Conservation (phyloP, 78 protist genomes). For the Dictyostelium discoideum region DNA sequence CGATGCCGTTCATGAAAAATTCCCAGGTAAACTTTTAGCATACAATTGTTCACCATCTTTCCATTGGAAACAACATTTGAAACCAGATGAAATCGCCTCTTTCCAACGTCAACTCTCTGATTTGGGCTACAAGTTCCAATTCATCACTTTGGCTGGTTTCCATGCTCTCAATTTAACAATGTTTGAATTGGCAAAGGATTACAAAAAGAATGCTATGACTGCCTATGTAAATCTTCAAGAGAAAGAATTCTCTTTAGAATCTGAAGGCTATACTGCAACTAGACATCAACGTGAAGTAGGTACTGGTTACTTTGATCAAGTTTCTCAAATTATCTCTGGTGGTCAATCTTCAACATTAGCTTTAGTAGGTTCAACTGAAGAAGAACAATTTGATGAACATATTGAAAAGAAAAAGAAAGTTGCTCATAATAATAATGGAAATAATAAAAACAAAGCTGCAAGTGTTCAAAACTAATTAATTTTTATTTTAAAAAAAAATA, state of each 20-base stretch:
- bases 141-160: conserved; percentile 97
- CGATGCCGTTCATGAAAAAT: conserved; percentile 68
- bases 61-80: conserved; percentile 96
- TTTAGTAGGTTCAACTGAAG: conserved; percentile 68
- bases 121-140: conserved; percentile 95
- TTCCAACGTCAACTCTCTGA: conserved; percentile 85
- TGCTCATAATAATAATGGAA: background rate
- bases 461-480: background rate
- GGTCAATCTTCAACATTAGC: conserved; percentile 81
- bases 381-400: conserved; percentile 76
- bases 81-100: conserved; percentile 87
- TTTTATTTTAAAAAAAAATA: background rate
- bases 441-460: background rate
- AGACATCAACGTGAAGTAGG: conserved; percentile 79
- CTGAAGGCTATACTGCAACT: conserved; percentile 62
- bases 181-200: conserved; percentile 62
- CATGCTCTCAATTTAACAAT: conserved; percentile 87
- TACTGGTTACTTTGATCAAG: conserved; percentile 75
- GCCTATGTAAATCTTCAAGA: conserved; percentile 72
- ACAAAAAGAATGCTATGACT: conserved; percentile 42
- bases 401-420: conserved; percentile 30
- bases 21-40: conserved; percentile 89
- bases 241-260: conserved; percentile 39
- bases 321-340: conserved; percentile 67
- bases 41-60: conserved; percentile 97